phyloP scores from a whole-genome alignment of 176 grass and related monocot species.

The Musa beccarii region DNA sequence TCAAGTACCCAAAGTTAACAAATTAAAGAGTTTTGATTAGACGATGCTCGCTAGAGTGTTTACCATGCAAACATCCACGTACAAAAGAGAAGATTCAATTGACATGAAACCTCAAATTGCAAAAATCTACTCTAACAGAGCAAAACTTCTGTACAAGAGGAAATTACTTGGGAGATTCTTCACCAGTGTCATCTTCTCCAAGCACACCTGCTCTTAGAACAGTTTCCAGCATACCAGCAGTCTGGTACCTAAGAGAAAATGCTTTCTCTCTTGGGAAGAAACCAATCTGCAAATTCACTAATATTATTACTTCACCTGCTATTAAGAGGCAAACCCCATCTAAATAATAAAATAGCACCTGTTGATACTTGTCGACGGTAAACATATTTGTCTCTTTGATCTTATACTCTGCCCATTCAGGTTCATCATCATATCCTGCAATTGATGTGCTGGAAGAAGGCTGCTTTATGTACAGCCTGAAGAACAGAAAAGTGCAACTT shows the following conservation, averaged over 20 bases:
- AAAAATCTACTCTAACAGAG: slow-evolving; percentile 2
- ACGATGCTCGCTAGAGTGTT: background rate
- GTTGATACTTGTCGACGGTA: slow-evolving; percentile 90
- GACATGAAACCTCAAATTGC: background rate
- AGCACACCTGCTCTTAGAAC: slow-evolving; percentile 75
- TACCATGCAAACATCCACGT: background rate
- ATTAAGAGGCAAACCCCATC: background rate
- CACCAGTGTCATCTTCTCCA: slow-evolving; percentile 81
- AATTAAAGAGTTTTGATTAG: background rate
- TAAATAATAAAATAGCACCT: slow-evolving; percentile 36
- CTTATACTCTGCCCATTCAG: slow-evolving; percentile 90
- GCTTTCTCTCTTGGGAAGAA: slow-evolving; percentile 78
- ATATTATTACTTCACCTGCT: slow-evolving; percentile 3
- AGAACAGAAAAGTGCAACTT: slow-evolving; percentile 16
- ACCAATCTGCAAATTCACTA: slow-evolving; percentile 63
- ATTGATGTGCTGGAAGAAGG: slow-evolving; percentile 52
- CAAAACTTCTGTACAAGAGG: background rate
- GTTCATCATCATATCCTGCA: slow-evolving; percentile 43
- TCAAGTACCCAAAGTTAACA: background rate
- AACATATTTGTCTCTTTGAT: slow-evolving; percentile 98
- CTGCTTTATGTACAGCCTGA: slow-evolving; percentile 86
- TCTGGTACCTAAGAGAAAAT: slow-evolving; percentile 87
- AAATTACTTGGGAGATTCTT: slow-evolving; percentile 68
- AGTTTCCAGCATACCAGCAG: slow-evolving; percentile 80
- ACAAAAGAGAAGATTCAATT: background rate